Evolutionary conservation across 1,139 yeast species (phyloP).

Genomic region (Candida frijolesensis): DNA sequence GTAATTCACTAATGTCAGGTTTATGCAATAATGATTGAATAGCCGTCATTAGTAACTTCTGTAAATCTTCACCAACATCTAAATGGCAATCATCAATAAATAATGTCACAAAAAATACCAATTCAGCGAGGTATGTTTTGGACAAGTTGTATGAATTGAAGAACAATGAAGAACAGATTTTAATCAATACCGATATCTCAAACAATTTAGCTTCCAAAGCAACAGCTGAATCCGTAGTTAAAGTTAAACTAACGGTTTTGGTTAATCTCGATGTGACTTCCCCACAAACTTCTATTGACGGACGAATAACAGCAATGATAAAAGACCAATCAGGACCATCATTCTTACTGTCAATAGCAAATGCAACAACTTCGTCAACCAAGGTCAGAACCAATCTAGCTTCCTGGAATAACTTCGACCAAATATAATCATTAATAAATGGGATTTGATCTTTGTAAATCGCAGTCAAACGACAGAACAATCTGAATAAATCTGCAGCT

Average conservation of each 20-base stretch:
- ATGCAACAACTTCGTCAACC: conserved; percentile 73
- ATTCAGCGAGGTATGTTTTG: conserved; percentile 71
- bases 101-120: conserved; percentile 67
- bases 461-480: conserved; percentile 63
- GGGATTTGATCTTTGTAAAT: conserved; percentile 44
- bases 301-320: conserved; percentile 64
- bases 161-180: conserved; percentile 65
- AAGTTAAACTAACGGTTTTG: conserved; percentile 53
- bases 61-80: conserved; percentile 67
- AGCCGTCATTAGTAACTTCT: conserved; percentile 66
- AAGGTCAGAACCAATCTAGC: conserved; percentile 59
- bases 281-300: conserved; percentile 76
- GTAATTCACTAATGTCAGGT: conserved; percentile 49
- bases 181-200: conserved; percentile 71
- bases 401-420: conserved; percentile 70
- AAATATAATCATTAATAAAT: conserved; percentile 54
- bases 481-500: conserved; percentile 63
- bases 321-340: conserved; percentile 71
- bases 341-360: conserved; percentile 74
- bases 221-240: conserved; percentile 50
- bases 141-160: conserved; percentile 72
- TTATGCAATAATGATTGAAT: conserved; percentile 72
- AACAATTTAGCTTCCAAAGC: conserved; percentile 68
- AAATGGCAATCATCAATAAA: conserved; percentile 74
- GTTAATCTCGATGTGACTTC: conserved; percentile 59